Evolutionary conservation across 2,329 filamentous ascomycete genomes (phyloP).

Genomic region (Claviceps arundinis): DNA sequence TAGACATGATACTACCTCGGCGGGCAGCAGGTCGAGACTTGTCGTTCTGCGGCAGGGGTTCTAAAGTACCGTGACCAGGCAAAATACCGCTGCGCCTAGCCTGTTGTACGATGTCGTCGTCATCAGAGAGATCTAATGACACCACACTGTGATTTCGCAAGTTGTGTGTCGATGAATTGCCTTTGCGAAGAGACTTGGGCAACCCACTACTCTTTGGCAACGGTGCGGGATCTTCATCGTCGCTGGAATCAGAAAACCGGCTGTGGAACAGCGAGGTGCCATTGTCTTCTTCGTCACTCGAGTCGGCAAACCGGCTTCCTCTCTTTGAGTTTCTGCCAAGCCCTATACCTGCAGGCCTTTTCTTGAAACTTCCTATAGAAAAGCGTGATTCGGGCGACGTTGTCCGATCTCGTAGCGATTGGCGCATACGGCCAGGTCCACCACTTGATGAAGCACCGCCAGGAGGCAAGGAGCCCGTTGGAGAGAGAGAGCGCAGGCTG

Average conservation of each 20-base stretch:
- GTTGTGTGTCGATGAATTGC: slow-evolving; percentile 4
- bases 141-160: slow-evolving; percentile 11
- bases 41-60: slow-evolving; percentile 10
- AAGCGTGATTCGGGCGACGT: slow-evolving; percentile 25
- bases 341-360: slow-evolving; percentile 19
- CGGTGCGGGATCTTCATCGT: slow-evolving; percentile 8
- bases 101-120: slow-evolving; percentile 32
- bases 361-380: slow-evolving; percentile 26
- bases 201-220: slow-evolving; percentile 20
- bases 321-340: slow-evolving; percentile 27
- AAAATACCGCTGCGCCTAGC: slow-evolving; percentile 6
- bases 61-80: slow-evolving; percentile 26
- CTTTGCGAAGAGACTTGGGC: slow-evolving; percentile 18
- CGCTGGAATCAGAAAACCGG: slow-evolving; percentile 38
- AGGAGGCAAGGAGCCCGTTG: slow-evolving; percentile 27
- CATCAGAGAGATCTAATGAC: slow-evolving; percentile 48
- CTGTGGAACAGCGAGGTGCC: slow-evolving; percentile 30
- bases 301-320: slow-evolving; percentile 44
- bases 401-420: slow-evolving; percentile 28
- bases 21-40: slow-evolving; percentile 11
- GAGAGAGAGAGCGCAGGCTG: slow-evolving; percentile 59
- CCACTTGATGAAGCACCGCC: slow-evolving; percentile 3
- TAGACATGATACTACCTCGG: slow-evolving; percentile 41
- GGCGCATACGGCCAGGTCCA: slow-evolving; percentile 26
- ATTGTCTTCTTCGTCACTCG: slow-evolving; percentile 44